Evolutionary conservation across 2,329 filamentous ascomycete species (phyloP).

Genomic region (Plectosphaerella sp.): DNA sequence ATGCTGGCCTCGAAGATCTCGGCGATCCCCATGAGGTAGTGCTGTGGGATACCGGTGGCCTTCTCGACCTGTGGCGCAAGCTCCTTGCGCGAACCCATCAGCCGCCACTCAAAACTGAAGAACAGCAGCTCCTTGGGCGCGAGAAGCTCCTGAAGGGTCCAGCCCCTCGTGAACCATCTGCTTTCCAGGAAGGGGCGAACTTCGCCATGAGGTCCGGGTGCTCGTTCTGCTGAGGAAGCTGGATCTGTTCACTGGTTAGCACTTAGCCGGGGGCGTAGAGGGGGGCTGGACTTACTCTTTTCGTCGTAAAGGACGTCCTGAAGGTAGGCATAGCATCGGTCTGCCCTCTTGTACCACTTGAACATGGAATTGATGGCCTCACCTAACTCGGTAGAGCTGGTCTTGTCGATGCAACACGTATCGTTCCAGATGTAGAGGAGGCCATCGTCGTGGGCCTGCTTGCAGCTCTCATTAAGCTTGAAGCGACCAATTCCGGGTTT

Average conservation of each 20-base stretch:
- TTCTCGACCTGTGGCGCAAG: slow-evolving; percentile 1
- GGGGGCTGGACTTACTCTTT: no score
- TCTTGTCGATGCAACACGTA: slow-evolving; percentile 16
- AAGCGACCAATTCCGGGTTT: not conserved
- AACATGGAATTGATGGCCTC: slow-evolving; percentile 15
- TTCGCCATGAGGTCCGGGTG: no score
- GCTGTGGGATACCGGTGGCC: not conserved
- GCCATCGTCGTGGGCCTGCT: not conserved
- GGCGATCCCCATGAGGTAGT: not conserved
- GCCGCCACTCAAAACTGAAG: slow-evolving; percentile 14
- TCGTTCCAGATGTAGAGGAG: slow-evolving; percentile 12
- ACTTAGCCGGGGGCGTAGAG: no score
- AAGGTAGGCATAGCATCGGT: slow-evolving; percentile 14
- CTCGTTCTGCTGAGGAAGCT: no score
- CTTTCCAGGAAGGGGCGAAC: no score
- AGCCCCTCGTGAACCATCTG: slow-evolving; percentile 2
- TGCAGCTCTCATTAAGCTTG: slow-evolving; percentile 9
- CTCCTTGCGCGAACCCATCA: slow-evolving; percentile 10
- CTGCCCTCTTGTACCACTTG: slow-evolving; percentile 11
- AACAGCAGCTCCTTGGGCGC: slow-evolving; percentile 15
- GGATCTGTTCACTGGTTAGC: no score
- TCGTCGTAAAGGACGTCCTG: no score
- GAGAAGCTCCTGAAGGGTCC: slow-evolving; percentile 11
- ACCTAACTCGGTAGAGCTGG: slow-evolving; percentile 10
- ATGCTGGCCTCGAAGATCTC: slow-evolving; percentile 2